Conservation (phyloP, 805 yeast genomes). For the Pichia scutulata region DNA sequence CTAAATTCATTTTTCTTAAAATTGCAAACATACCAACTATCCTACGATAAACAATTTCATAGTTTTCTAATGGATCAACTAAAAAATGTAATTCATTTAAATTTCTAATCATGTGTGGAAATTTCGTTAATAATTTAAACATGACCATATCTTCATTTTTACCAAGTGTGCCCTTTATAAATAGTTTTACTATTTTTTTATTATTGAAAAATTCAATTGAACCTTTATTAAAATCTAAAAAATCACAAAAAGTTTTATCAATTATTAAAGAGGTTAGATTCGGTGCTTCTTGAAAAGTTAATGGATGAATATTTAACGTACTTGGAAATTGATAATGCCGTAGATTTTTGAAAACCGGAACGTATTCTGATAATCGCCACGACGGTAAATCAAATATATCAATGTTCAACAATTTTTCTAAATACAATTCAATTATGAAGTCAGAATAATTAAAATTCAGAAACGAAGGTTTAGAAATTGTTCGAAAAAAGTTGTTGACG, state of each 20-base stretch:
- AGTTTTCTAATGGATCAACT: slow-evolving; percentile 16
- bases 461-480: slow-evolving; percentile 12
- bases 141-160: slow-evolving; percentile 29
- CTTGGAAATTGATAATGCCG: slow-evolving; percentile 20
- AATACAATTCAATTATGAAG: slow-evolving; percentile 19
- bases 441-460: slow-evolving; percentile 20
- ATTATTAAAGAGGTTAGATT: slow-evolving; percentile 18
- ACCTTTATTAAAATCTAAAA: slow-evolving; percentile 20
- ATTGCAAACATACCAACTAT: slow-evolving; percentile 30
- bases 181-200: slow-evolving; percentile 14
- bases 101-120: slow-evolving; percentile 20
- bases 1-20: slow-evolving; percentile 24
- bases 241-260: slow-evolving; percentile 24
- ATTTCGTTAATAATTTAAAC: slow-evolving; percentile 22
- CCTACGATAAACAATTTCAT: slow-evolving; percentile 26
- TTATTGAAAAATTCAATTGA: slow-evolving; percentile 20
- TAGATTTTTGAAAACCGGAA: slow-evolving; percentile 15
- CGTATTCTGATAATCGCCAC: slow-evolving; percentile 17
- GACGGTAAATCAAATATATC: slow-evolving; percentile 12
- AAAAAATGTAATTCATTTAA: slow-evolving; percentile 23
- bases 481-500: slow-evolving; percentile 14
- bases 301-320: slow-evolving; percentile 16
- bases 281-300: slow-evolving; percentile 22
- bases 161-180: slow-evolving; percentile 23
- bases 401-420: slow-evolving; percentile 16